phyloP scores from a whole-genome alignment of 208 protist genomes.

The Crithidia expoeki region DNA sequence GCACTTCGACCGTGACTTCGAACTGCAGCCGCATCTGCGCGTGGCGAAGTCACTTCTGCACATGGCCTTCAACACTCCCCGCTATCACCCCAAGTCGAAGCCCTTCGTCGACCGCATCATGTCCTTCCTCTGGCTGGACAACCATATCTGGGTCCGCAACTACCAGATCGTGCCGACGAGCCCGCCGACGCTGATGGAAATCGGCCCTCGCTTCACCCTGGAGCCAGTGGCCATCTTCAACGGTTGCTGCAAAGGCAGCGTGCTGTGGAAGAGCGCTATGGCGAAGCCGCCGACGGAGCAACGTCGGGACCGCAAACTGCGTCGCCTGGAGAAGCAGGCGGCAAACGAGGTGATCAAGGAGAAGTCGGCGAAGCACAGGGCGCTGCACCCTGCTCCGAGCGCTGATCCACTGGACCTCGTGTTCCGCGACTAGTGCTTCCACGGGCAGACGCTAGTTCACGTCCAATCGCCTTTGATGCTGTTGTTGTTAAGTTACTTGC shows the following conservation, averaged over 20 bases:
- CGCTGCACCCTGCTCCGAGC: constrained; percentile 62
- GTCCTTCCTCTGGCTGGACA: constrained; percentile 96
- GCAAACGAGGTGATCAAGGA: constrained; percentile 69
- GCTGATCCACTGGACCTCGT: constrained; percentile 73
- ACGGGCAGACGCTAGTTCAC: background rate
- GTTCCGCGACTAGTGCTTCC: constrained; percentile 44
- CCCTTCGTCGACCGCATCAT: constrained; percentile 99
- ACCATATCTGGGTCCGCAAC: constrained; percentile 98
- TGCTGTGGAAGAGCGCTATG: constrained; percentile 92
- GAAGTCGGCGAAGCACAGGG: constrained; percentile 70
- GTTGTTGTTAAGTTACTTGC: background rate
- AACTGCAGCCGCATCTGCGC: constrained; percentile 86
- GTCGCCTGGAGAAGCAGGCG: constrained; percentile 70
- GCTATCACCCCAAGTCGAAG: constrained; percentile 97
- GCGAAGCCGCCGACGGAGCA: constrained; percentile 78
- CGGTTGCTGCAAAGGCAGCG: constrained; percentile 93
- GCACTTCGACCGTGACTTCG: constrained; percentile 97
- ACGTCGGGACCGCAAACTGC: constrained; percentile 75
- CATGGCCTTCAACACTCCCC: constrained; percentile 96
- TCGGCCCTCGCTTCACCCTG: constrained; percentile 97
- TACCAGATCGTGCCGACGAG: constrained; percentile 94
- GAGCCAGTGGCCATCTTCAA: constrained; percentile 94
- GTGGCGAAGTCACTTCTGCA: constrained; percentile 96
- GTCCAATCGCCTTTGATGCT: background rate
- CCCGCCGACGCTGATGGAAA: constrained; percentile 92